Conservation (phyloP, 345 rosid species). For the Heritiera littoralis region DNA sequence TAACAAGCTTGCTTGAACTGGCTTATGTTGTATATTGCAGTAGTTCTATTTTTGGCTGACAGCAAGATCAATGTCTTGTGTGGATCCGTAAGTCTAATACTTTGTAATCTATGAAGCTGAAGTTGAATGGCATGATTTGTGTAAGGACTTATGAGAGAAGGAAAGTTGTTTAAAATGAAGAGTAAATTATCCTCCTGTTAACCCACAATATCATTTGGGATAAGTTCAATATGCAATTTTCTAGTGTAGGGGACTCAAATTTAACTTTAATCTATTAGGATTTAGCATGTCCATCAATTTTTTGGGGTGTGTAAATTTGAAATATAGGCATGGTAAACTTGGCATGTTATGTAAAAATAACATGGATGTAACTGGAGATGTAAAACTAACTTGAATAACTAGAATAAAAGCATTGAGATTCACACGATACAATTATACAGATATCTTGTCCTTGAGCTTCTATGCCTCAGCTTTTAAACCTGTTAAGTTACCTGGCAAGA, state of each 20-base stretch:
- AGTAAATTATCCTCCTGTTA: not conserved
- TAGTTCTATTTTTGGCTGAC: not conserved
- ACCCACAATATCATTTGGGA: not conserved
- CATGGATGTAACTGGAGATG: not conserved
- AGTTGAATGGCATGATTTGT: not conserved
- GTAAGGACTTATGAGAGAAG: not conserved
- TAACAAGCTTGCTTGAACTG: not conserved
- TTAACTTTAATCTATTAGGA: not conserved
- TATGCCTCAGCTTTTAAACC: not conserved
- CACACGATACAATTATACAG: not conserved
- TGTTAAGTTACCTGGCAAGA: not conserved
- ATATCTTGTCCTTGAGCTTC: not conserved
- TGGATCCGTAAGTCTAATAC: not conserved
- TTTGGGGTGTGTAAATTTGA: not conserved
- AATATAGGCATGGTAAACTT: not conserved
- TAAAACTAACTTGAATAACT: not conserved
- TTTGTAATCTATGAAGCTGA: not conserved
- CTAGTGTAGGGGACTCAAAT: not conserved
- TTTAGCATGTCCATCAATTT: not conserved
- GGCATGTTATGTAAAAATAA: not conserved
- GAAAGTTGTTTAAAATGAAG: not conserved
- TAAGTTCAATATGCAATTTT: not conserved
- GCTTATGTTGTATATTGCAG: not conserved
- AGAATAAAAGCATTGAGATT: not conserved
- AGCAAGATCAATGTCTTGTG: not conserved